Evolutionary conservation across 768 basidiomycete genomes (phyloP).

Genomic region (Calvatia gigantea): DNA sequence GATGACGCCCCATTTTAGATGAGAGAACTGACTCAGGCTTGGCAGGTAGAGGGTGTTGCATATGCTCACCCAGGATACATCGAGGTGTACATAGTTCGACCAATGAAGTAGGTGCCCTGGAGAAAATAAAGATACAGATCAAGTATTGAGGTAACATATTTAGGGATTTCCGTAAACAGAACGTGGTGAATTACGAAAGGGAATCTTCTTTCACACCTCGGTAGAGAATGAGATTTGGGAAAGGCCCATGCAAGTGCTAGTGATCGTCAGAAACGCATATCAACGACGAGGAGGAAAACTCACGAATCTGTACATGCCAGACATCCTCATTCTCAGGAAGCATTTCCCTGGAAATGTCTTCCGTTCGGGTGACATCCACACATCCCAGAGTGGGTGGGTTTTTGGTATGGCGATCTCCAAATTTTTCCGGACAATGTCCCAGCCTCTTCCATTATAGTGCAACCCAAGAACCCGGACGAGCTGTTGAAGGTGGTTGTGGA

Average conservation of each 20-base stretch:
- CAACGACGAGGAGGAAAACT: constrained; percentile 21
- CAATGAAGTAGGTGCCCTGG: too few species aligned
- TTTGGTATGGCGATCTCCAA: constrained; percentile 40
- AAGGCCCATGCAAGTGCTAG: constrained; percentile 52
- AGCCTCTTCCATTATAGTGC: constrained; percentile 54
- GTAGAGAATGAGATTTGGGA: constrained; percentile 54
- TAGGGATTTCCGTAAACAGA: neutral
- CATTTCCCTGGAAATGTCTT: constrained; percentile 52
- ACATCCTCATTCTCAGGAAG: constrained; percentile 56
- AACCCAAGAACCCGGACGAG: constrained; percentile 54
- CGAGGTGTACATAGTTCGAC: too few species aligned
- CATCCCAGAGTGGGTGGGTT: constrained; percentile 42
- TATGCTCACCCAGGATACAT: too few species aligned
- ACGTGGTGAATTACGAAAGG: neutral
- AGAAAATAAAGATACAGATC: neutral
- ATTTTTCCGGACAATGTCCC: constrained; percentile 45
- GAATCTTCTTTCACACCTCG: constrained; percentile 29
- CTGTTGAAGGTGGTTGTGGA: constrained; percentile 59
- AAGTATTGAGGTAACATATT: neutral
- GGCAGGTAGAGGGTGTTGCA: too few species aligned
- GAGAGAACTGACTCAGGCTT: too few species aligned
- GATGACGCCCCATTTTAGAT: too few species aligned
- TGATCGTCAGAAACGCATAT: neutral
- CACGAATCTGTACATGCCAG: constrained; percentile 53
- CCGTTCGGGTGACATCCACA: constrained; percentile 47